phyloP scores from a whole-genome alignment of 164 flowering plant species.

The Echeveria elegans region DNA sequence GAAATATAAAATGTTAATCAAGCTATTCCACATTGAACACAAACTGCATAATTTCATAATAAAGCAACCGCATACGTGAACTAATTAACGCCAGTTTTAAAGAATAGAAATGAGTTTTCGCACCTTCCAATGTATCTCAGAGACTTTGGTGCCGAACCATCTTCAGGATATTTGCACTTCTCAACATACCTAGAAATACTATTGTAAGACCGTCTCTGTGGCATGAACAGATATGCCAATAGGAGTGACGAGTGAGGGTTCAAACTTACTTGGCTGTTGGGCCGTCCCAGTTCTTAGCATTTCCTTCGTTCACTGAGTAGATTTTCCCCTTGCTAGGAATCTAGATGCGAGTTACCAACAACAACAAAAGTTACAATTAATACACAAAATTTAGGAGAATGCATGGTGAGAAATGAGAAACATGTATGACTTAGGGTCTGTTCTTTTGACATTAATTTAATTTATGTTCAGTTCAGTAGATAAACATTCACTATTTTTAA shows the following conservation, averaged over 20 bases:
- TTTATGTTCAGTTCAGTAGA: too few species aligned
- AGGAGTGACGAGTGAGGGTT: not conserved
- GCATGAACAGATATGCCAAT: conserved; percentile 7
- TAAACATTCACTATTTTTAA: too few species aligned
- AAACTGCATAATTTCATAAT: too few species aligned
- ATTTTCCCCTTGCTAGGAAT: conserved; percentile 96
- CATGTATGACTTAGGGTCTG: too few species aligned
- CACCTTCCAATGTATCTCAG: conserved; percentile 96
- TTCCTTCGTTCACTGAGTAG: conserved; percentile 98
- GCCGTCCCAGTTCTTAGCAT: conserved; percentile 93
- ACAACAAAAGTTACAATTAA: too few species aligned
- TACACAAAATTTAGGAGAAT: too few species aligned
- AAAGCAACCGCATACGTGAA: too few species aligned
- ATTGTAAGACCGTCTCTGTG: not conserved
- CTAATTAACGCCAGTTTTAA: too few species aligned
- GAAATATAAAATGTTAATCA: not conserved
- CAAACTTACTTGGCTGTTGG: conserved; percentile 76
- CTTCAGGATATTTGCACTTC: conserved; percentile 84
- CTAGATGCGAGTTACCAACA: conserved; percentile 21
- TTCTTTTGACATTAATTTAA: too few species aligned
- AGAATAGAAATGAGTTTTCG: not conserved
- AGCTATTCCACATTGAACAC: not conserved
- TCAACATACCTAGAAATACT: conserved; percentile 62
- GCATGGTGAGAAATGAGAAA: too few species aligned
- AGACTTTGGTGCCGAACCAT: conserved; percentile 83